These are phyloP conservation scores for Xylaria scruposa DNA, from an alignment of 495 filamentous ascomycete genomes.

Conservation along the genomic window DNA sequence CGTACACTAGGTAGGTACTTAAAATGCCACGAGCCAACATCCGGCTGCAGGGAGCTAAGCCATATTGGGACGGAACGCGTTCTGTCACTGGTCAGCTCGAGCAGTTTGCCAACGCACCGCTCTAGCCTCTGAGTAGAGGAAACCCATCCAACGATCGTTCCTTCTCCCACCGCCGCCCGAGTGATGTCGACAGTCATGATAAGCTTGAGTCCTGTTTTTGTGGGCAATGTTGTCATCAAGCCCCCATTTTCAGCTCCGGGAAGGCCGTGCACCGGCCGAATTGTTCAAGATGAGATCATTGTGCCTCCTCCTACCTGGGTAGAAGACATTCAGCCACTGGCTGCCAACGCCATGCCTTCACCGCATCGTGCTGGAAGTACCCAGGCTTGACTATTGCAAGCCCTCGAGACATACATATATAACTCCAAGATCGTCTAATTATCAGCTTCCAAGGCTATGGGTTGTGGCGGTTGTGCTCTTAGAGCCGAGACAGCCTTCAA, in stretches of 20 bases:
- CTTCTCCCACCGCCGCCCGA: neutral
- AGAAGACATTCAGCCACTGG: neutral
- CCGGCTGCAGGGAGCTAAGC: slow-evolving; percentile 12
- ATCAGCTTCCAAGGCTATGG: neutral
- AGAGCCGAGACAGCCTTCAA: neutral
- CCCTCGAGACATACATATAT: neutral
- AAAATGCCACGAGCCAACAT: neutral
- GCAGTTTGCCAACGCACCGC: slow-evolving; percentile 27
- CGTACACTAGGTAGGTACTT: too few relatives aligned
- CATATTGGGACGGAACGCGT: neutral
- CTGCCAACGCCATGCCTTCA: neutral
- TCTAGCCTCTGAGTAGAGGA: slow-evolving; percentile 3
- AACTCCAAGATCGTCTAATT: neutral
- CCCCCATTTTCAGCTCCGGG: neutral
- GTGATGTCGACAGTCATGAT: neutral
- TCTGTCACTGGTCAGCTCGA: slow-evolving; percentile 22
- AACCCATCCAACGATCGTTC: neutral
- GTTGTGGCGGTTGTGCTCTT: neutral
- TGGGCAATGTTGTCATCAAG: neutral
- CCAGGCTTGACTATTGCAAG: neutral
- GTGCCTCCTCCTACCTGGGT: neutral
- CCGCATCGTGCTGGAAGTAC: neutral
- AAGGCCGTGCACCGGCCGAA: neutral
- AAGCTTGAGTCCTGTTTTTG: neutral
- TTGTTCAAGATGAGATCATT: slow-evolving; percentile 1